phyloP scores from a whole-genome alignment of 2,329 filamentous ascomycete genomes.

The Chaetomiaceae sp. region DNA sequence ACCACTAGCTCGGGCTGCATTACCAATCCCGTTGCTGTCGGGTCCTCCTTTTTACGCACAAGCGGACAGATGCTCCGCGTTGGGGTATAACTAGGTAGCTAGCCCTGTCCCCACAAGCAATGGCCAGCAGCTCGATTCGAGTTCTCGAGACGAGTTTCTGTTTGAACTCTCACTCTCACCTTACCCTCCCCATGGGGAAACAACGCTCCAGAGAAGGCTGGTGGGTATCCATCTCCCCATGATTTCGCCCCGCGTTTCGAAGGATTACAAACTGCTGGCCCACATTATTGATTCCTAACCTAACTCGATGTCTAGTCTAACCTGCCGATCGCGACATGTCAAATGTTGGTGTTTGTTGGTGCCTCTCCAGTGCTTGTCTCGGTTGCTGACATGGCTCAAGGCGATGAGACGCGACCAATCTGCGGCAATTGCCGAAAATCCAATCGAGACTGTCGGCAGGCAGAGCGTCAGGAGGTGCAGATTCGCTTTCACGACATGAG shows the following conservation, averaged over 20 bases:
- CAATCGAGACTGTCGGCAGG: background rate
- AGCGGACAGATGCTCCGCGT: no score
- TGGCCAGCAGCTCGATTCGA: background rate
- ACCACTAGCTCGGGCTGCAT: no score
- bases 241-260: no score
- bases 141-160: slow-evolving; percentile 1
- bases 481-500: background rate
- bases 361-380: background rate
- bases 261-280: no score
- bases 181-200: background rate
- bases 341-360: background rate
- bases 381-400: background rate
- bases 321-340: slow-evolving; percentile 2
- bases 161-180: no score
- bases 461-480: background rate
- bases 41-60: no score
- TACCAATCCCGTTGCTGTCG: no score
- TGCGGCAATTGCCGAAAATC: slow-evolving; percentile 2
- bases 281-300: no score
- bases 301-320: background rate
- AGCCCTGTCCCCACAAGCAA: background rate
- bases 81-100: background rate
- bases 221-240: background rate
- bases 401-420: background rate
- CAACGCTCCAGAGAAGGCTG: background rate